These are phyloP conservation scores for Termitomyces sp. DNA, from an alignment of 768 basidiomycete species.

Conservation along the genomic window DNA sequence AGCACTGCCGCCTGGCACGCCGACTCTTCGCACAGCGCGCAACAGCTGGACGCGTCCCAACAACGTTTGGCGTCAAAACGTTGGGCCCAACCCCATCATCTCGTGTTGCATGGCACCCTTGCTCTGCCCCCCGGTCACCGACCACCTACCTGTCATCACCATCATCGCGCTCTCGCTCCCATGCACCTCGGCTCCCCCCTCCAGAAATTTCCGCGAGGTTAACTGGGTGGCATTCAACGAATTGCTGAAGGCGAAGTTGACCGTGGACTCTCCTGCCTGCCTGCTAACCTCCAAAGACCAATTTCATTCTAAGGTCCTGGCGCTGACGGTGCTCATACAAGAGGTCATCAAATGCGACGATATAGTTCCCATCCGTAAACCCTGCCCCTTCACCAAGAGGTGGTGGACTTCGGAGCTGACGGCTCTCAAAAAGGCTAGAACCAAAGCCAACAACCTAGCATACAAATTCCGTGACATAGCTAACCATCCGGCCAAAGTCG, in stretches of 20 bases:
- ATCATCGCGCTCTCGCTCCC: rapidly evolving
- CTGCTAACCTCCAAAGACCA: background rate
- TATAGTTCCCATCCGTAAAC: background rate
- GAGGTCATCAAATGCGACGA: background rate
- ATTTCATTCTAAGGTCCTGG: background rate
- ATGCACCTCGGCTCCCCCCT: background rate
- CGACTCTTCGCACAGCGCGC: background rate
- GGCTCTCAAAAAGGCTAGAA: background rate
- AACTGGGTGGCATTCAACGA: background rate
- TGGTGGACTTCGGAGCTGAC: background rate
- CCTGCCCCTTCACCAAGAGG: background rate
- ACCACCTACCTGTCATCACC: background rate
- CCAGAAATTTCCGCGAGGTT: background rate
- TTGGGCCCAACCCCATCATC: no score
- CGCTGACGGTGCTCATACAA: background rate
- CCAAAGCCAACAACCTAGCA: background rate
- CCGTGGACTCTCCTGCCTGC: background rate
- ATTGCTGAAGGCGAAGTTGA: background rate
- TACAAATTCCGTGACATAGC: background rate
- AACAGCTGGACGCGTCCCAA: background rate
- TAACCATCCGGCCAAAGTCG: background rate
- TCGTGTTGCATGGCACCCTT: no score
- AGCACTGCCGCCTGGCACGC: background rate
- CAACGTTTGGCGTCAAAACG: no score
- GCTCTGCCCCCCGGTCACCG: background rate